Conservation (phyloP, 495 filamentous ascomycete genomes). For the Penicillium chermesinum region DNA sequence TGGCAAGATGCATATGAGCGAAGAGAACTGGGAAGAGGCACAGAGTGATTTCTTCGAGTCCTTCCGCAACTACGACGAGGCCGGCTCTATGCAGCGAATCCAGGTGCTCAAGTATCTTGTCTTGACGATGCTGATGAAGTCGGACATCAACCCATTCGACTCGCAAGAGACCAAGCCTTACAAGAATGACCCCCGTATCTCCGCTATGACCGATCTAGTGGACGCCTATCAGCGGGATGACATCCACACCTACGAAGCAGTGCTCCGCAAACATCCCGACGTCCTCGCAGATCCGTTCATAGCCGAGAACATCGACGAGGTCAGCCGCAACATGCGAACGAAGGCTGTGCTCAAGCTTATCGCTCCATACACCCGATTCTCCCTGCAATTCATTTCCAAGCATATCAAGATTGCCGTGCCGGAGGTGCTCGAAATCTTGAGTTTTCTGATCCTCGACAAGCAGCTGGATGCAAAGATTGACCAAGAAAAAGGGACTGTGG, state of each 20-base stretch:
- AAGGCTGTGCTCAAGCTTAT: constrained; percentile 92
- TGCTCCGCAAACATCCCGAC: constrained; percentile 83
- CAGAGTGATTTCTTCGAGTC: constrained; percentile 98
- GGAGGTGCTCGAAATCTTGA: constrained; percentile 90
- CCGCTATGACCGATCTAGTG: constrained; percentile 94
- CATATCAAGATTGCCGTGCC: constrained; percentile 74
- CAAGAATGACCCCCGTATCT: constrained; percentile 88
- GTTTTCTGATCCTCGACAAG: constrained; percentile 86
- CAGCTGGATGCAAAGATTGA: constrained; percentile 85
- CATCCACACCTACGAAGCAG: constrained; percentile 82
- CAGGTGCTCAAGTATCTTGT: constrained; percentile 97
- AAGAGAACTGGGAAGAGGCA: constrained; percentile 97
- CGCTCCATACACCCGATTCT: constrained; percentile 91
- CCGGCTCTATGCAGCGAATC: constrained; percentile 90
- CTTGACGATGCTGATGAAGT: constrained; percentile 96
- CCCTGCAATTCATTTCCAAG: constrained; percentile 75
- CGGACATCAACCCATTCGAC: constrained; percentile 98
- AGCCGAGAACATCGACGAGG: constrained; percentile 97
- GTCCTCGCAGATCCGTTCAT: constrained; percentile 92
- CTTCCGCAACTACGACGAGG: constrained; percentile 98
- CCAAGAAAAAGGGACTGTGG: constrained; percentile 75
- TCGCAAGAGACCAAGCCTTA: constrained; percentile 99
- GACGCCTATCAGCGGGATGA: constrained; percentile 96
- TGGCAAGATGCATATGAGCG: constrained; percentile 99
- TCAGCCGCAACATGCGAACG: constrained; percentile 96